A percentile compares a stretch with the other conserved stretches of the same genome.
These are phyloP conservation scores for Phytopythium montanum DNA, from an alignment of 352 stramenopile genomes.

Conservation along the genomic window DNA sequence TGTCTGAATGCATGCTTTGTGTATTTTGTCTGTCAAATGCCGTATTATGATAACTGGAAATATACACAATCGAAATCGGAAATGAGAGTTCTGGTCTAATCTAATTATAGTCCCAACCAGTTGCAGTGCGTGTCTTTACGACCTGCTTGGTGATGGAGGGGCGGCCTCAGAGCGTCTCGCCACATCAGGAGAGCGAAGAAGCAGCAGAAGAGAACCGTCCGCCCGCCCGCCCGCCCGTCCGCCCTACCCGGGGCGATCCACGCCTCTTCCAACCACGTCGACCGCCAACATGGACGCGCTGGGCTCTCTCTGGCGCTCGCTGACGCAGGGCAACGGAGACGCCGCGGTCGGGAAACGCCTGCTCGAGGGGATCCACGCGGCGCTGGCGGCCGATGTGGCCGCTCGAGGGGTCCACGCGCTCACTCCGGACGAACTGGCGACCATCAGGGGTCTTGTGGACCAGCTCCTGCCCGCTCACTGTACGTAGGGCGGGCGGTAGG, in stretches of 20 bases:
- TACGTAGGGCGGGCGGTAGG: slow-evolving; percentile 14
- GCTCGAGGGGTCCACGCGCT: slow-evolving; percentile 38
- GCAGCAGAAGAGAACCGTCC: too few species aligned
- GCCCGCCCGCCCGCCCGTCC: too few species aligned
- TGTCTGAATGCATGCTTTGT: too few species aligned
- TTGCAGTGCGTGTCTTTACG: slow-evolving; percentile 28
- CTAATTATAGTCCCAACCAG: too few species aligned
- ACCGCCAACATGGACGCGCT: slow-evolving; percentile 36
- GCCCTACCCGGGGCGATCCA: too few species aligned
- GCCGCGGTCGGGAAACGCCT: slow-evolving; percentile 26
- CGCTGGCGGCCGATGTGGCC: slow-evolving; percentile 37
- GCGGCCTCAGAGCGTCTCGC: too few species aligned
- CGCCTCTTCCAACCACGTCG: too few species aligned
- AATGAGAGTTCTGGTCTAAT: too few species aligned
- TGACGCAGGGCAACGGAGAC: slow-evolving; percentile 30
- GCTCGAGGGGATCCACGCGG: slow-evolving; percentile 46
- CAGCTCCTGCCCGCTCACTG: slow-evolving; percentile 63
- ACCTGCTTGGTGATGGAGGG: neutral
- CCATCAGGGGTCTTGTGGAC: slow-evolving; percentile 67
- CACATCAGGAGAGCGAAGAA: too few species aligned
- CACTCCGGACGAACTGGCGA: slow-evolving; percentile 46
- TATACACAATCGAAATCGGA: too few species aligned
- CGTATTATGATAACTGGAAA: too few species aligned
- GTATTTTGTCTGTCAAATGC: too few species aligned
- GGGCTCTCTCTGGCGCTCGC: slow-evolving; percentile 38